A percentile compares a stretch with the other conserved stretches of the same genome.
Evolutionary conservation across 495 filamentous ascomycete species (phyloP).

Genomic region (Talaromyces thailandensis): DNA sequence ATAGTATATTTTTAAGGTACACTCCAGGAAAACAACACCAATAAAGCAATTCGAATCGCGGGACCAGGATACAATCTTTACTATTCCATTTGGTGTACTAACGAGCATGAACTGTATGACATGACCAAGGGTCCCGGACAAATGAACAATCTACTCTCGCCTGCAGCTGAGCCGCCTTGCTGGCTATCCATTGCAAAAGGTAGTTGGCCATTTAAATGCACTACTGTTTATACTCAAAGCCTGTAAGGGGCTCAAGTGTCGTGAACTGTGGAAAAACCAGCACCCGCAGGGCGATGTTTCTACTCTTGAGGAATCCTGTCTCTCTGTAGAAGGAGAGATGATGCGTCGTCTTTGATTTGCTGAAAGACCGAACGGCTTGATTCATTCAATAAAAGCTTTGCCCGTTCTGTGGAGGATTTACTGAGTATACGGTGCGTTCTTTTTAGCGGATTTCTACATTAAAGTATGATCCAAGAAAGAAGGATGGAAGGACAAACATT

Average conservation of each 20-base stretch:
- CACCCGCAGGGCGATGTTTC: neutral
- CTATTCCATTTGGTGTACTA: too few species aligned
- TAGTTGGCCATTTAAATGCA: too few species aligned
- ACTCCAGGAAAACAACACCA: too few species aligned
- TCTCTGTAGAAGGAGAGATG: constrained; percentile 9
- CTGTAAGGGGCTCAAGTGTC: neutral
- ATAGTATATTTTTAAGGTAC: too few species aligned
- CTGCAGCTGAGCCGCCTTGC: too few species aligned
- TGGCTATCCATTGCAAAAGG: too few species aligned
- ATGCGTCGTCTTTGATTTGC: constrained; percentile 8
- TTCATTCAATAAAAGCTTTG: neutral
- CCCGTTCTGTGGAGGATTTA: constrained; percentile 2
- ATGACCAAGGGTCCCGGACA: too few species aligned
- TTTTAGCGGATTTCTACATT: neutral
- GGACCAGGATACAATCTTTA: too few species aligned
- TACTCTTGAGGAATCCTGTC: neutral
- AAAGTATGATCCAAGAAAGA: neutral
- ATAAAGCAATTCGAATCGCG: too few species aligned
- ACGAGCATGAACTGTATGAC: too few species aligned
- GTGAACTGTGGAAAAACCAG: neutral
- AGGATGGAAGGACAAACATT: constrained; percentile 4
- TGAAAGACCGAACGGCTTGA: constrained; percentile 6
- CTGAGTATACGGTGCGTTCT: neutral
- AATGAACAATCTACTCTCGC: too few species aligned
- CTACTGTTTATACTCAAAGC: neutral